A percentile compares a stretch with the other conserved stretches of the same genome.
These are phyloP conservation scores for Colletotrichum orchidophilum DNA, from an alignment of 2,329 filamentous ascomycete genomes.

Conservation along the genomic window DNA sequence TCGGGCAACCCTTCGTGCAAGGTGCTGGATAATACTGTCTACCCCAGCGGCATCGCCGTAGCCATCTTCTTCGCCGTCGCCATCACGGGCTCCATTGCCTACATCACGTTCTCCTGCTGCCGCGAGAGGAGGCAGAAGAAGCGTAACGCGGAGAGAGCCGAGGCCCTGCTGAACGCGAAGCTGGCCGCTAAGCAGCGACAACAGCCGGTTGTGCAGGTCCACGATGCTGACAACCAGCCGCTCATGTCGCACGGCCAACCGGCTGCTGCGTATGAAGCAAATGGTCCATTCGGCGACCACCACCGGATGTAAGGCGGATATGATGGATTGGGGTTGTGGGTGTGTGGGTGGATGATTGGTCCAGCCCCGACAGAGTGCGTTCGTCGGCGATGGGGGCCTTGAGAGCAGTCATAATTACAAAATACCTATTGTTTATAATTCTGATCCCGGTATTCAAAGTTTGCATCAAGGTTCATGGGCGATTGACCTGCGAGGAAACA, in stretches of 20 bases:
- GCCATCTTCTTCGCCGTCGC: constrained; percentile 56
- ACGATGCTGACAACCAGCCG: constrained; percentile 17
- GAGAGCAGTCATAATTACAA: not conserved
- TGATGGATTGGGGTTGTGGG: not conserved
- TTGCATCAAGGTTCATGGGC: not conserved
- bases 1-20: constrained; percentile 55
- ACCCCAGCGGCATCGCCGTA: constrained; percentile 57
- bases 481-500: not conserved
- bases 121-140: constrained; percentile 57
- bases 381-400: not conserved
- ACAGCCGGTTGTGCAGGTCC: constrained; percentile 42
- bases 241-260: constrained; percentile 24
- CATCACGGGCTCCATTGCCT: constrained; percentile 47
- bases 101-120: constrained; percentile 62
- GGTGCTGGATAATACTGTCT: constrained; percentile 49
- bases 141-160: constrained; percentile 53
- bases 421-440: not conserved
- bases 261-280: constrained; percentile 8
- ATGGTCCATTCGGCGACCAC: constrained; percentile 30
- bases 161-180: constrained; percentile 49
- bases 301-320: constrained; percentile 15
- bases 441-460: not conserved
- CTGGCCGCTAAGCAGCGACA: constrained; percentile 57
- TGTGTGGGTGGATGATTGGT: not conserved
- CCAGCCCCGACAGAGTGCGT: not conserved